These are phyloP conservation scores for Xylaria polymorpha DNA, from an alignment of 2,329 filamentous ascomycete genomes.

Conservation along the genomic window DNA sequence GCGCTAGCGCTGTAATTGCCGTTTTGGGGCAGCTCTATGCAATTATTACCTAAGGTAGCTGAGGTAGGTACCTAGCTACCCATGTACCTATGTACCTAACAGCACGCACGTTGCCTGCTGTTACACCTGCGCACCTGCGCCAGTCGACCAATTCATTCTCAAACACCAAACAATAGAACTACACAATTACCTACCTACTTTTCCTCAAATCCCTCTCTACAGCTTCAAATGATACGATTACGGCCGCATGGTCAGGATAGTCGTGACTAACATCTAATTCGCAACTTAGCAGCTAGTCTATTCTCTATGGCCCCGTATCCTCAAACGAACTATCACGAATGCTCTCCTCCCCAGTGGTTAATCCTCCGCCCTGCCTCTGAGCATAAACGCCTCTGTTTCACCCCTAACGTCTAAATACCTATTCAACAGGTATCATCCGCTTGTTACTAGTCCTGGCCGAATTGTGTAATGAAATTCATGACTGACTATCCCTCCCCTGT, in stretches of 20 bases:
- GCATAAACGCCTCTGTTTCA: conserved; percentile 4
- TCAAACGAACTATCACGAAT: conserved; percentile 12
- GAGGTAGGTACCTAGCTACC: background rate
- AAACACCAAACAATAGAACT: background rate
- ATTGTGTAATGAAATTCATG: conserved; percentile 27
- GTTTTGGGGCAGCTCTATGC: background rate
- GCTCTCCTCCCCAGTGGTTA: background rate
- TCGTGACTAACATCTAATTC: conserved; percentile 12
- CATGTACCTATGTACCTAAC: background rate
- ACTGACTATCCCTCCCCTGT: conserved; percentile 12
- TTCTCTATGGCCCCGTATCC: conserved; percentile 30
- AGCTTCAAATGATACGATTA: background rate
- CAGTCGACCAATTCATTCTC: conserved; percentile 8
- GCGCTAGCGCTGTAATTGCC: conserved; percentile 7
- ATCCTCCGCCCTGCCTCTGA: conserved; percentile 7
- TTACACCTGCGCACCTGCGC: no score
- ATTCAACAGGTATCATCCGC: conserved; percentile 33
- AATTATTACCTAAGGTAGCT: background rate
- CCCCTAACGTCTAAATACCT: conserved; percentile 18
- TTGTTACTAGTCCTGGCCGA: conserved; percentile 28
- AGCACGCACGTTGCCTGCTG: no score
- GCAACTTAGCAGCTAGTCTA: conserved; percentile 33
- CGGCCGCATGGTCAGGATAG: background rate
- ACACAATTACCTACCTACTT: background rate
- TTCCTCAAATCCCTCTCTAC: background rate